A percentile compares a stretch with the other conserved stretches of the same genome.
Evolutionary conservation across 2,329 filamentous ascomycete genomes (phyloP).

Genomic region (Fusarium sulawesiense): DNA sequence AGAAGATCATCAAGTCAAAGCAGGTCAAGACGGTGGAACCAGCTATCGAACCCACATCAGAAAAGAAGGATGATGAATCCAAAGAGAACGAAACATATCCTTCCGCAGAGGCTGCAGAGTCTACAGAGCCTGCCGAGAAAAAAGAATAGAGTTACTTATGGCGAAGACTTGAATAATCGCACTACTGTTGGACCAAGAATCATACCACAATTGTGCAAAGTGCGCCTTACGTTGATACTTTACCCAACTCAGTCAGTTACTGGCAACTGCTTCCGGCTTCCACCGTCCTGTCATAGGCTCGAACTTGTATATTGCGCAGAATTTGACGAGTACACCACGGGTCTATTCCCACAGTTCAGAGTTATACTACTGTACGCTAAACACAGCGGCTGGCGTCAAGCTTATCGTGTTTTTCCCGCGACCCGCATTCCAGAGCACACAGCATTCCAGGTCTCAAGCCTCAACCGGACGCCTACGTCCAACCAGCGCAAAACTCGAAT

Average conservation of each 20-base stretch:
- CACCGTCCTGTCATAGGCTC: not conserved
- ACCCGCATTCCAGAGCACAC: constrained; percentile 24
- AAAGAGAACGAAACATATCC: constrained; percentile 27
- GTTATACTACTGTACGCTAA: not conserved
- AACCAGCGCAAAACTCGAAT: not conserved
- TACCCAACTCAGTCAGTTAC: not conserved
- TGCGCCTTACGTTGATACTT: not conserved
- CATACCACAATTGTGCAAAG: constrained; percentile 26
- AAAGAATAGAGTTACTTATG: constrained; percentile 35
- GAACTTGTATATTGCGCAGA: not conserved
- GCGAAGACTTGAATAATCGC: constrained; percentile 3
- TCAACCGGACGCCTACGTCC: not conserved
- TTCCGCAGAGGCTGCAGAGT: constrained; percentile 28
- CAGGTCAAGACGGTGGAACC: constrained; percentile 45
- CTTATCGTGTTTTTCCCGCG: constrained; percentile 11
- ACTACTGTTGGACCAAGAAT: constrained; percentile 17
- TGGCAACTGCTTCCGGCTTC: not conserved
- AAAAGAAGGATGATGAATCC: constrained; percentile 28
- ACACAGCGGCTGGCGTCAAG: constrained; percentile 12
- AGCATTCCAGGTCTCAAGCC: constrained; percentile 19
- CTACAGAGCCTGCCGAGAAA: constrained; percentile 31
- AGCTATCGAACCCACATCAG: constrained; percentile 18
- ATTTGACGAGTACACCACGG: not conserved
- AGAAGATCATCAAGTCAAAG: constrained; percentile 73
- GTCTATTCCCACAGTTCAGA: constrained; percentile 5